A percentile compares a stretch with the other conserved stretches of the same genome.
Evolutionary conservation across 2,329 filamentous ascomycete genomes (phyloP).

Genomic region (Ilyonectria destructans): DNA sequence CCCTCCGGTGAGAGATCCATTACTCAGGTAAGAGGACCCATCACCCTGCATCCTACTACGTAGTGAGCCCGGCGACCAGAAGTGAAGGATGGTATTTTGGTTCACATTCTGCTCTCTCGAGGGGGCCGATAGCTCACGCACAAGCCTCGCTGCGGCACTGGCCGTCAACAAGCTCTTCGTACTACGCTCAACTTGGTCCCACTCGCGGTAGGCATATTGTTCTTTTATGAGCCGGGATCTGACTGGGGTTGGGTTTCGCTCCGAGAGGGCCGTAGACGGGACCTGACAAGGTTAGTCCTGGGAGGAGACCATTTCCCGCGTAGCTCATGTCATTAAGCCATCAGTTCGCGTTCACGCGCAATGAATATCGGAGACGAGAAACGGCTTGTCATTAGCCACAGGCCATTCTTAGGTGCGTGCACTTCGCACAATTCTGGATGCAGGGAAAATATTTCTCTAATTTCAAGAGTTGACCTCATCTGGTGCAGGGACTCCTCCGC

Average conservation of each 20-base stretch:
- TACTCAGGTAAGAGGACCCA: slow-evolving; percentile 2
- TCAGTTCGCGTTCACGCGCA: slow-evolving; percentile 1
- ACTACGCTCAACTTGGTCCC: slow-evolving; percentile 4
- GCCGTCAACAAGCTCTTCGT: slow-evolving; percentile 24
- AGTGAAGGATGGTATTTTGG: slow-evolving; percentile 26
- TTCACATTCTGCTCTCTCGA: slow-evolving; percentile 28
- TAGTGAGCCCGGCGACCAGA: slow-evolving; percentile 18
- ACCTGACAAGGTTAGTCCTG: slow-evolving; percentile 41
- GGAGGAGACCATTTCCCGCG: slow-evolving; percentile 27
- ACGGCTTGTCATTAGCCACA: background rate
- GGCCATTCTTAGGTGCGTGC: background rate
- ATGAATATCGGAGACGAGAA: slow-evolving; percentile 2
- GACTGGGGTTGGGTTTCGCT: slow-evolving; percentile 36
- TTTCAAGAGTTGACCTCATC: background rate
- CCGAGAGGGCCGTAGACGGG: slow-evolving; percentile 40
- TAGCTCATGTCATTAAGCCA: slow-evolving; percentile 15
- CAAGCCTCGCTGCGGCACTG: slow-evolving; percentile 34
- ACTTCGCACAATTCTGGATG: background rate
- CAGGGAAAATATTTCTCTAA: background rate
- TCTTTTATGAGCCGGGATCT: slow-evolving; percentile 33
- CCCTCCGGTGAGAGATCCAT: slow-evolving; percentile 17
- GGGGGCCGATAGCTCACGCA: slow-evolving; percentile 27
- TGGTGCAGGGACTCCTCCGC: background rate
- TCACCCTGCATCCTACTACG: slow-evolving; percentile 4
- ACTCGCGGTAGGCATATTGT: slow-evolving; percentile 15